Base-by-base conservation (phyloP, 176 grass and related monocot genomes). In the Carex scoparia region DNA sequence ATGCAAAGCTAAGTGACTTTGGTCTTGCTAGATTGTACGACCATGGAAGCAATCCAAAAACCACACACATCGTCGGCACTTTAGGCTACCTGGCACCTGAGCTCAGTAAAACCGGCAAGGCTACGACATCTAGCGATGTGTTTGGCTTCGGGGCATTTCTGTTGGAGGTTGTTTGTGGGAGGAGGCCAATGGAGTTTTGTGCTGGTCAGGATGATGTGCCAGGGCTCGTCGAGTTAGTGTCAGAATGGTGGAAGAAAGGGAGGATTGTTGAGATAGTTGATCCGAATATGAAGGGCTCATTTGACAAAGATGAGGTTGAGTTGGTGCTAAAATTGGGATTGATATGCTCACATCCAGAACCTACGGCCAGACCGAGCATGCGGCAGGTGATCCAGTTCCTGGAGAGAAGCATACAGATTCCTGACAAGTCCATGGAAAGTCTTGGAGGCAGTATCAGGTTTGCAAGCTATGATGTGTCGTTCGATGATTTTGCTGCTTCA, bases 1-100 rank as follows among this genome's bases (percentile, higher is more conserved):
- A 95, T 75, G 95, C 76, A 15, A 94, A 89, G 85, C 85, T 98
- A 8, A 90, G 95, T 46, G 93, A 98, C 83, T 98, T 98, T 40
- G 93, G 95, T 74, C 87, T 98, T 6, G 95, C 95, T 6, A 86
- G 89, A 75, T 89, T 95, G 1, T 71, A 95, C 62, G 86, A 92
- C 85, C 91, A 93, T 63, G 95, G 63, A 0, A 66, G 40, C 58
- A 69, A 83, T 54, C 63, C 81, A 28, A 30, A 56, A 83, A 83
- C 81, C 42, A 83, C 81, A 51, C 61, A 67, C 42, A 62, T 92
- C 1, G 79, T 92, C 16, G 88, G 86, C 37, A 92, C 91, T 8
- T 84, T 86, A 84, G 81, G 81, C 13, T 92, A 89, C 71, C 18
- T 89, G 32, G 86, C 90, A 44, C 90, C 90, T 44, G 90, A 92